Base-by-base conservation (phyloP, 345 rosid genomes). In the Arabis alpina region DNA sequence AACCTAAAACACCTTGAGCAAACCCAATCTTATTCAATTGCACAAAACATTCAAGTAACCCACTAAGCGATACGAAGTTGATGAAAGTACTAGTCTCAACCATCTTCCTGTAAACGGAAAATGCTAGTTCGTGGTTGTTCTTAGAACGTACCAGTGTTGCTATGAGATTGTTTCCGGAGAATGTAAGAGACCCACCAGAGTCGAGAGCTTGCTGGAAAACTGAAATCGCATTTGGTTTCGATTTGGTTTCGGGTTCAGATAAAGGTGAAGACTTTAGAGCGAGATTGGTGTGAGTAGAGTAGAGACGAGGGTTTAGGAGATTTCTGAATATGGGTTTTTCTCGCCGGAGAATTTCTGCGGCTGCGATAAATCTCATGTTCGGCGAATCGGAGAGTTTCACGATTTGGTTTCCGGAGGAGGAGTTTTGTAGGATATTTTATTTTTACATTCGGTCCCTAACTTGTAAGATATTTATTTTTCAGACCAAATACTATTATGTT, bases 41-140 rank as follows among this genome's bases (percentile, higher is more conserved):
- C 76, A 87, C 81, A 72, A 81, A 82, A 61, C 86, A 81, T 68
- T 81, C 85, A 49, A 89, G 73, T 32, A 87, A 60, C 30, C 86
- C 81, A 71, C 87, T 84, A 70, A 87, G 54, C 2, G 92, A 81
- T 16, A 6, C 60, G 55, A 89, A 85, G 61, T 59, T 74, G 15
- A 81, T 76, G 36, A 71, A 73, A 34, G 82, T 48, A 56, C 59
- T 63, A 25, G 61, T 72, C 49, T 43, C 75, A 32, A 77, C 73
- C 87, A 84, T 80, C 76, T 68, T 76, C 34, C 59, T 40, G 51
- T 89, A 77, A 10, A 82, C 80, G 6, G 86, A 79, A 70, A 81
- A 71, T 8, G 84, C 90, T 6, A 81, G 59, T 11, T 80, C 83
- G 68, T 82, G 77, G 37, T 77, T 72, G 37, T 77, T 72, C 71